Evolutionary conservation across 495 filamentous ascomycete species (phyloP).

Genomic region (Penicillium atrosanguineum): DNA sequence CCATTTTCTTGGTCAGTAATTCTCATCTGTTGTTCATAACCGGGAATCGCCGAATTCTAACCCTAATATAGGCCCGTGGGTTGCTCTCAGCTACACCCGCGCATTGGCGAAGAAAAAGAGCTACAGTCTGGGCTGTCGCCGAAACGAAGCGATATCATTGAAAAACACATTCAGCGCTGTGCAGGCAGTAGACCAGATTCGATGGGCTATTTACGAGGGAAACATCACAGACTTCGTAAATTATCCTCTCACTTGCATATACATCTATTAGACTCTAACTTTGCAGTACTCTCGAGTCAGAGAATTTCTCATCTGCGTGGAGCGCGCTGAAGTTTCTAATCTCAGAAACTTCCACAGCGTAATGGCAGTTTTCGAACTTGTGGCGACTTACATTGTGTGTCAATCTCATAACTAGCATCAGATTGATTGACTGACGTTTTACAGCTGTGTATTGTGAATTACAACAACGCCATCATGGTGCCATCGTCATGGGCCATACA

Average conservation of each 20-base stretch:
- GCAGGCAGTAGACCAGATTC: not conserved
- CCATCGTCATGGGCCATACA: constrained; percentile 14
- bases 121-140: not conserved
- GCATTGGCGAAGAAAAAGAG: not conserved
- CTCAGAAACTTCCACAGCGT: not conserved
- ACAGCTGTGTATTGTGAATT: constrained; percentile 10
- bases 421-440: not conserved
- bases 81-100: not conserved
- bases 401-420: not conserved
- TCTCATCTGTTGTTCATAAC: not conserved
- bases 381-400: not conserved
- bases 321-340: not conserved
- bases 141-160: not conserved
- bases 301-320: not conserved
- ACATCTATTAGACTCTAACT: not conserved
- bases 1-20: constrained; percentile 5
- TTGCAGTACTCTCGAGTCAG: not conserved
- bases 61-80: not conserved
- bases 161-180: not conserved
- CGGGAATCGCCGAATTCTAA: not conserved
- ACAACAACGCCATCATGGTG: constrained; percentile 3
- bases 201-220: not conserved
- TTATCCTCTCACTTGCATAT: not conserved
- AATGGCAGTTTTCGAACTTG: not conserved
- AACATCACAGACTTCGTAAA: not conserved